Conservation (phyloP, 2,329 filamentous ascomycete genomes). For the Penicillium sp. region DNA sequence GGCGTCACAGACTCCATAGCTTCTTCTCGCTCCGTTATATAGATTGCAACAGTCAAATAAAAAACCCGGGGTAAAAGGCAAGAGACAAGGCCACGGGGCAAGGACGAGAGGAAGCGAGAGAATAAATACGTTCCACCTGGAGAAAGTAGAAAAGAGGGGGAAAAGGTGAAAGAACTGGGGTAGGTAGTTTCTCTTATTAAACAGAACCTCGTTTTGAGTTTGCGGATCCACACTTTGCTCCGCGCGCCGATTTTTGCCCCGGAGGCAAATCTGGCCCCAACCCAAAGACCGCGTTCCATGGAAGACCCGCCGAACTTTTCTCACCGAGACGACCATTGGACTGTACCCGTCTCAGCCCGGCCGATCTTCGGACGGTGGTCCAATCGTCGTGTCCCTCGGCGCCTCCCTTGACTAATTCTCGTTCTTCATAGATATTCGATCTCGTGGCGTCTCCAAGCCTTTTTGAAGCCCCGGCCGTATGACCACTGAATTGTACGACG, state of each 20-base stretch:
- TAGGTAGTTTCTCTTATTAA: background rate
- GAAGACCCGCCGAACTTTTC: slow-evolving; percentile 17
- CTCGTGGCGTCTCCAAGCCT: background rate
- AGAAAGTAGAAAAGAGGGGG: background rate
- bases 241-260: slow-evolving; percentile 2
- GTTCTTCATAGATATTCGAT: background rate
- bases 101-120: background rate
- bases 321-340: background rate
- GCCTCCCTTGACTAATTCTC: background rate
- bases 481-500: no score
- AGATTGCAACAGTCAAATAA: background rate
- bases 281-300: background rate
- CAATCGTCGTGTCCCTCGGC: slow-evolving; percentile 1
- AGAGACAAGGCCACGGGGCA: background rate
- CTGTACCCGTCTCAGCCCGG: background rate
- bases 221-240: background rate
- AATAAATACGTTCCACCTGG: background rate
- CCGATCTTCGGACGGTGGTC: slow-evolving; percentile 8
- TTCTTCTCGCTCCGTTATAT: background rate
- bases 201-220: background rate
- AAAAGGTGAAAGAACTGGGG: background rate
- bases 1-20: slow-evolving; percentile 17
- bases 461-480: background rate
- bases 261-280: slow-evolving; percentile 4
- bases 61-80: background rate